A percentile compares a stretch with the other conserved stretches of the same genome.
These are phyloP conservation scores for Cyberlindnera mississippiensis DNA, from an alignment of 805 yeast species.

Conservation along the genomic window DNA sequence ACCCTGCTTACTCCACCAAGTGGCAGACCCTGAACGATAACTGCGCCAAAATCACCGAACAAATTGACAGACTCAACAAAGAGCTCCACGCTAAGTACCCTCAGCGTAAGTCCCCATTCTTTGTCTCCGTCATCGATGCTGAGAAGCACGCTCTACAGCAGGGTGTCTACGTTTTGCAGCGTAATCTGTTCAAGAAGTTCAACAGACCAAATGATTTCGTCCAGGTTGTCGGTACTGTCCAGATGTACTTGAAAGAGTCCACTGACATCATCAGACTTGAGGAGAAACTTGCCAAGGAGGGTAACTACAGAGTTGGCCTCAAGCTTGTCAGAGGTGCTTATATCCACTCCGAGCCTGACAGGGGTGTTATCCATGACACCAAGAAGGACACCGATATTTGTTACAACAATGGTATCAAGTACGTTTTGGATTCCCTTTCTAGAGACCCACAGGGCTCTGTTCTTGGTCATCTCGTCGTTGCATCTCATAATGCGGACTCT, in stretches of 20 bases:
- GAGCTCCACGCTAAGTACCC: constrained; percentile 51
- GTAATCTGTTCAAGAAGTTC: constrained; percentile 69
- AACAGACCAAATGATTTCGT: constrained; percentile 55
- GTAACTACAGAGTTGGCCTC: constrained; percentile 70
- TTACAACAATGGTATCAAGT: constrained; percentile 66
- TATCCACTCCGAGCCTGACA: constrained; percentile 79
- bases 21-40: constrained; percentile 62
- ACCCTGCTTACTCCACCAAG: constrained; percentile 44
- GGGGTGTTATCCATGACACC: constrained; percentile 68
- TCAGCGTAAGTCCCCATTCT: constrained; percentile 64
- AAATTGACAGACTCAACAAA: constrained; percentile 49
- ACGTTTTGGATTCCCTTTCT: constrained; percentile 50
- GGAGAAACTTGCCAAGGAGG: constrained; percentile 55
- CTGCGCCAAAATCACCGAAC: constrained; percentile 59
- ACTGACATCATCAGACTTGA: constrained; percentile 58
- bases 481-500: constrained; percentile 85
- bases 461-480: constrained; percentile 80
- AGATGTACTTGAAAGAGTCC: constrained; percentile 81
- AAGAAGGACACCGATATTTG: constrained; percentile 77
- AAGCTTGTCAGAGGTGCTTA: constrained; percentile 95
- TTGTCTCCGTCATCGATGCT: constrained; percentile 82
- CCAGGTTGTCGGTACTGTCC: constrained; percentile 86
- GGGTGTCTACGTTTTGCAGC: constrained; percentile 88
- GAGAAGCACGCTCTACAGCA: constrained; percentile 85
- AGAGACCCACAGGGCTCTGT: constrained; percentile 40